A percentile compares a stretch with the other conserved stretches of the same genome.
Conservation (phyloP, 2,329 filamentous ascomycete genomes). For the Nigrospora oryzae region DNA sequence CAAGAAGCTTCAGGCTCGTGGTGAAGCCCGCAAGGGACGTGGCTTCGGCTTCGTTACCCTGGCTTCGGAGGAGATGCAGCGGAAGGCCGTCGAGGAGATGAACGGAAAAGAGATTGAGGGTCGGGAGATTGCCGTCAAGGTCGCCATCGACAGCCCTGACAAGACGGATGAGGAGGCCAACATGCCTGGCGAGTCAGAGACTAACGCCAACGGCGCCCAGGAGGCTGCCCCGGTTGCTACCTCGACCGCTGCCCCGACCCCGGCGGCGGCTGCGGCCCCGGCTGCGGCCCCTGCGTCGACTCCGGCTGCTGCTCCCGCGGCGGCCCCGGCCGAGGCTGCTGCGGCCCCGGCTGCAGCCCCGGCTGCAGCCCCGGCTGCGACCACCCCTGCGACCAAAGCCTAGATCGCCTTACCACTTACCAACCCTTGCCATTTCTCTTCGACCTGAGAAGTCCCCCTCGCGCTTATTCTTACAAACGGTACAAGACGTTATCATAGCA, state of each 20-base stretch:
- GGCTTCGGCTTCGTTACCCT: slow-evolving; percentile 98
- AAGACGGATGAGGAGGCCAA: slow-evolving; percentile 85
- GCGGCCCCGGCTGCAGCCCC: slow-evolving; percentile 9
- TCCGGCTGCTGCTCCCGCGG: slow-evolving; percentile 16
- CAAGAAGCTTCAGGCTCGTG: slow-evolving; percentile 98
- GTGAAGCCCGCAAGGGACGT: slow-evolving; percentile 97
- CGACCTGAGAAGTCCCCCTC: slow-evolving; percentile 3
- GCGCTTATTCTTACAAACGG: slow-evolving; percentile 9
- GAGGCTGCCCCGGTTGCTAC: slow-evolving; percentile 26
- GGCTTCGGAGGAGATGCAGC: slow-evolving; percentile 87
- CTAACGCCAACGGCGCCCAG: slow-evolving; percentile 27
- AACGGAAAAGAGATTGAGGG: slow-evolving; percentile 99
- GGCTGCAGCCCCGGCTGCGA: slow-evolving; percentile 10
- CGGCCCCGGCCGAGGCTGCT: slow-evolving; percentile 1
- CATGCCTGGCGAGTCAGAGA: slow-evolving; percentile 34
- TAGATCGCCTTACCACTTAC: not conserved
- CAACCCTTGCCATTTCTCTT: slow-evolving; percentile 8
- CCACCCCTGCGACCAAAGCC: slow-evolving; percentile 8
- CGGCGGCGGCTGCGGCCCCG: slow-evolving; percentile 20
- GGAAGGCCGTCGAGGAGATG: slow-evolving; percentile 97
- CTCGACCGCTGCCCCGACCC: slow-evolving; percentile 10
- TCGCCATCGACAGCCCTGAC: slow-evolving; percentile 97
- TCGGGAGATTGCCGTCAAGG: slow-evolving; percentile 98
- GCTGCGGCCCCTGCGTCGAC: slow-evolving; percentile 6
- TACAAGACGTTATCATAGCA: slow-evolving; percentile 6